A percentile compares a stretch with the other conserved stretches of the same genome.
phyloP scores from a whole-genome alignment of 225 moss, liverwort and hornwort genomes.

The Ulota crispa region DNA sequence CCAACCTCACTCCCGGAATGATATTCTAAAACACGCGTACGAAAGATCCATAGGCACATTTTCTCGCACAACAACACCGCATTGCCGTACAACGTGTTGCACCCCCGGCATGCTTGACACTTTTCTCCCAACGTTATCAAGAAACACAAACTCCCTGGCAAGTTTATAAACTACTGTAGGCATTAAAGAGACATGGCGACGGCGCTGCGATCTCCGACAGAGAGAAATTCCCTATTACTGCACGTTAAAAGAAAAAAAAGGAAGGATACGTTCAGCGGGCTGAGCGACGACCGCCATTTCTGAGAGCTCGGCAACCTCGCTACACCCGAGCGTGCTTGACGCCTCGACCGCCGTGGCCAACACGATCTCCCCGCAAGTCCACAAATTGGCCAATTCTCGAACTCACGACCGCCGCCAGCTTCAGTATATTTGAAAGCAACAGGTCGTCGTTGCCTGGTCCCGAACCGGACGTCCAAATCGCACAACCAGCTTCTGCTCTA shows the following conservation, averaged over 20 bases:
- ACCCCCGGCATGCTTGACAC: conserved; percentile 4
- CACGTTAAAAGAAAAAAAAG: conserved; percentile 40
- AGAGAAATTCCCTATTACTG: conserved; percentile 27
- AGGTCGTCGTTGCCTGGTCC: conserved; percentile 11
- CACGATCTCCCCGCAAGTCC: conserved; percentile 5
- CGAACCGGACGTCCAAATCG: not conserved
- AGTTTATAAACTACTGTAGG: not conserved
- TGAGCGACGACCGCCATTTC: conserved; percentile 99
- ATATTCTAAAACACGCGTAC: not conserved
- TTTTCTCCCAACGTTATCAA: conserved; percentile 9
- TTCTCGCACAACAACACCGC: not conserved
- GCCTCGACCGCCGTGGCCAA: conserved; percentile 17
- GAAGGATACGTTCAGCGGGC: conserved; percentile 96
- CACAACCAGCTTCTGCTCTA: conserved; percentile 16
- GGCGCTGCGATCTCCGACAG: conserved; percentile 21
- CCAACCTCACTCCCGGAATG: conserved; percentile 12
- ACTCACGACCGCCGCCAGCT: conserved; percentile 21
- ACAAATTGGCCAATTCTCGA: conserved; percentile 35
- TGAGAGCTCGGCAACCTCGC: conserved; percentile 54
- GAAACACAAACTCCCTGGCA: not conserved
- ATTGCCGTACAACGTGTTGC: conserved; percentile 26
- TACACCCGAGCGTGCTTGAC: conserved; percentile 19
- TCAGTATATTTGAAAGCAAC: conserved; percentile 1
- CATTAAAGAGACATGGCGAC: conserved; percentile 26
- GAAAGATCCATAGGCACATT: conserved; percentile 2